Evolutionary conservation across 768 basidiomycete species (phyloP).

Genomic region (Phaeotremella fagi): DNA sequence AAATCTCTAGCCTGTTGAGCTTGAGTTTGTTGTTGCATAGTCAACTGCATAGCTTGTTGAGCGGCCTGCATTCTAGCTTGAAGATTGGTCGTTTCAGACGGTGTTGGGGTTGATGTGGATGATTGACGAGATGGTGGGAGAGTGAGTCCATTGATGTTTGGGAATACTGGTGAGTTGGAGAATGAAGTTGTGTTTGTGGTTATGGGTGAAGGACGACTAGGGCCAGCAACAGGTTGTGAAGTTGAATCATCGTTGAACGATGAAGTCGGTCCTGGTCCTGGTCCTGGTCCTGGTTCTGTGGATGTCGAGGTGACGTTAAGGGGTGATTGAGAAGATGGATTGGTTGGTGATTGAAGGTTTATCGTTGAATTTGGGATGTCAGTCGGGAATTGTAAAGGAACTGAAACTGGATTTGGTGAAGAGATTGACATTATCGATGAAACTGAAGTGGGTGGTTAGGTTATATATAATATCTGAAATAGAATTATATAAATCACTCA

Average conservation of each 20-base stretch:
- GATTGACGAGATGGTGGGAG: conserved; percentile 2
- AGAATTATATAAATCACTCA: too few relatives aligned
- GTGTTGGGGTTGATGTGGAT: not conserved
- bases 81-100: not conserved
- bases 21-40: conserved; percentile 8
- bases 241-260: not conserved
- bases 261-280: not conserved
- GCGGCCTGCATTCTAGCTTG: conserved; percentile 13
- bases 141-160: conserved; percentile 4
- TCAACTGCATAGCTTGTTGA: conserved; percentile 20
- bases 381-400: too few relatives aligned
- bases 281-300: too few relatives aligned
- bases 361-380: too few relatives aligned
- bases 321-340: too few relatives aligned
- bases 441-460: too few relatives aligned
- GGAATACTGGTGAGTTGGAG: not conserved
- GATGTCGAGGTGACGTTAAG: too few relatives aligned
- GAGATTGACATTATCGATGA: too few relatives aligned
- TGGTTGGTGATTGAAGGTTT: too few relatives aligned
- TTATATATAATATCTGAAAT: too few relatives aligned
- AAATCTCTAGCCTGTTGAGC: conserved; percentile 4
- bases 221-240: not conserved
- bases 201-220: not conserved
- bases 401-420: too few relatives aligned
- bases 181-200: not conserved